These are phyloP conservation scores for Calvatia gigantea DNA, from an alignment of 768 basidiomycete genomes.

Conservation along the genomic window DNA sequence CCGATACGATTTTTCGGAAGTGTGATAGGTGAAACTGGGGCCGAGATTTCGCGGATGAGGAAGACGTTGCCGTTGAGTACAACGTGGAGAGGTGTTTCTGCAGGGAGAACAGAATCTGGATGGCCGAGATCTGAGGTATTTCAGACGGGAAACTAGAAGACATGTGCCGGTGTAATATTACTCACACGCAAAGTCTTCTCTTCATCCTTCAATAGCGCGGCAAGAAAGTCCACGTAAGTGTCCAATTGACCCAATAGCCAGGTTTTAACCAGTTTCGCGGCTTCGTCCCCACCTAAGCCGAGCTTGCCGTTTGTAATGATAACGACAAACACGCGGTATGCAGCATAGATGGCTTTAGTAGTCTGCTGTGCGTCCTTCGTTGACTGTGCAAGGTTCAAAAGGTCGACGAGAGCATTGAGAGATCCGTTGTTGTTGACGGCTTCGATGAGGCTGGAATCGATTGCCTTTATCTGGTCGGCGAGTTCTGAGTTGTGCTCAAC, in stretches of 20 bases:
- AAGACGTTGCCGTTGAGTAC: conserved; percentile 38
- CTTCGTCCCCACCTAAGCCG: conserved; percentile 44
- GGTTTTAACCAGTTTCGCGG: conserved; percentile 59
- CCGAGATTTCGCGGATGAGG: conserved; percentile 29
- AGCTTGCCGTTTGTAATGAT: conserved; percentile 60
- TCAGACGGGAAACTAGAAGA: not conserved
- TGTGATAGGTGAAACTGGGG: conserved; percentile 68
- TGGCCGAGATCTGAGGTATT: conserved; percentile 52
- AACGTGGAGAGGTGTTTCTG: conserved; percentile 75
- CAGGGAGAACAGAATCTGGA: conserved; percentile 75
- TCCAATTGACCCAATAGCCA: conserved; percentile 82
- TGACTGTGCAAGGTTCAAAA: conserved; percentile 54
- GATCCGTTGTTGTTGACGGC: conserved; percentile 56
- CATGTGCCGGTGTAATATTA: conserved; percentile 4
- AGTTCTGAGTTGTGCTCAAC: conserved; percentile 27
- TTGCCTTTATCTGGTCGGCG: conserved; percentile 30
- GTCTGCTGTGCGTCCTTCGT: conserved; percentile 50
- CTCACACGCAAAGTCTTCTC: conserved; percentile 74
- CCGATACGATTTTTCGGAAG: conserved; percentile 61
- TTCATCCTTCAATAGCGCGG: conserved; percentile 69
- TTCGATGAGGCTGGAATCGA: conserved; percentile 54
- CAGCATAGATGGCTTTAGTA: conserved; percentile 75
- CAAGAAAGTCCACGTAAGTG: conserved; percentile 65
- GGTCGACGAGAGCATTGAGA: conserved; percentile 75
- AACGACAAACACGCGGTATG: conserved; percentile 74